Conservation (phyloP, 108 stramenopile genomes). For the Asterionellopsis glacialis region DNA sequence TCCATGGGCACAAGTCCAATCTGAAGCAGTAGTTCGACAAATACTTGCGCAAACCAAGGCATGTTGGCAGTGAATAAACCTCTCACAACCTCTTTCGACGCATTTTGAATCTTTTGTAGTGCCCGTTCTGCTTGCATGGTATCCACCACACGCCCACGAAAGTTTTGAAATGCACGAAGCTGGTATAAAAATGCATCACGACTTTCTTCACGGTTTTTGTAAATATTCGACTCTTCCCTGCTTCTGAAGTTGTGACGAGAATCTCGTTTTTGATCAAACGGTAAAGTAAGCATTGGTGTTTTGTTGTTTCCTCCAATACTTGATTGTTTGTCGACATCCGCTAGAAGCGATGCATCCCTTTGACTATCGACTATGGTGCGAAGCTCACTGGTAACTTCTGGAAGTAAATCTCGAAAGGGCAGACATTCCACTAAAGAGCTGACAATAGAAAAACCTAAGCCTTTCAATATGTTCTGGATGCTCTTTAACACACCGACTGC, state of each 20-base stretch:
- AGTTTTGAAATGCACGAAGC: conserved; percentile 62
- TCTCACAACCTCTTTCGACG: conserved; percentile 43
- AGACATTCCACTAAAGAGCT: conserved; percentile 8
- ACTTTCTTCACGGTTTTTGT: conserved; percentile 71
- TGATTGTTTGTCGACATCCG: background rate
- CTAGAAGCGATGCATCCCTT: conserved; percentile 12
- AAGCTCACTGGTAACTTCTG: conserved; percentile 15
- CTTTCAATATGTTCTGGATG: conserved; percentile 17
- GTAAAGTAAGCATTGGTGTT: conserved; percentile 59
- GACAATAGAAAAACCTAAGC: conserved; percentile 10
- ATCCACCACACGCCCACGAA: conserved; percentile 54
- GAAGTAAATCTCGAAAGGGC: conserved; percentile 15
- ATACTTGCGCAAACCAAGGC: conserved; percentile 73
- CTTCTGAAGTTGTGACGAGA: conserved; percentile 69
- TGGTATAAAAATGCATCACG: conserved; percentile 73
- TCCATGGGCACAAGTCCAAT: conserved; percentile 66
- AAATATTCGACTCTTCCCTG: conserved; percentile 38
- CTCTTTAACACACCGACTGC: conserved; percentile 24
- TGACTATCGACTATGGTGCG: background rate
- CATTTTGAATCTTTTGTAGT: conserved; percentile 27
- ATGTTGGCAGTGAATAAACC: conserved; percentile 42
- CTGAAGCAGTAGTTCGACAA: conserved; percentile 72
- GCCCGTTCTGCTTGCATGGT: conserved; percentile 30
- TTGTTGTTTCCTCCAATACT: conserved; percentile 8
- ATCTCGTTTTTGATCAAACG: conserved; percentile 71